phyloP scores from a whole-genome alignment of 306 rosid species.

The Begonia peltatifolia region DNA sequence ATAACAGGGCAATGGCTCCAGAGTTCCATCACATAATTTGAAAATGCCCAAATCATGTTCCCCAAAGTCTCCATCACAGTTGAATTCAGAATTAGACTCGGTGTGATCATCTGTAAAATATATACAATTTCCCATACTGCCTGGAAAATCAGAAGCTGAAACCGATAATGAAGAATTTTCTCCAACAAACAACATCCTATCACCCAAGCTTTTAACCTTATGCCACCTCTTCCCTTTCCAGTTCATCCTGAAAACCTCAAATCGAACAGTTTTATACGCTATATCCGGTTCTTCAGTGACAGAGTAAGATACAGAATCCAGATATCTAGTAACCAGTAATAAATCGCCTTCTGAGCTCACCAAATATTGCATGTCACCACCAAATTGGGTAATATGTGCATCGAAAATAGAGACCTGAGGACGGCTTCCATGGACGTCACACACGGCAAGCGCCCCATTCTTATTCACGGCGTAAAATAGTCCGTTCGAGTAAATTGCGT shows the following conservation, averaged over 20 bases:
- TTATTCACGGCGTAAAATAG: constrained; percentile 47
- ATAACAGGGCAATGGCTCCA: constrained; percentile 38
- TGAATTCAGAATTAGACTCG: constrained; percentile 34
- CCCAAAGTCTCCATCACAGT: constrained; percentile 28
- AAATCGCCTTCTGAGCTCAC: constrained; percentile 34
- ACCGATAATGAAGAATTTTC: constrained; percentile 42
- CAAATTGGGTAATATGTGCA: constrained; percentile 4
- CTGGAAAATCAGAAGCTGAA: constrained; percentile 32
- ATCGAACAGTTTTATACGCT: constrained; percentile 33
- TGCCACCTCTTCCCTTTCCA: constrained; percentile 29
- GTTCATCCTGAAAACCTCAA: constrained; percentile 40
- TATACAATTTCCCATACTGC: constrained; percentile 34
- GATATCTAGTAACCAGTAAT: constrained; percentile 28
- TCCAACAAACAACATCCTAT: constrained; percentile 40
- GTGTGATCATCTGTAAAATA: constrained; percentile 59
- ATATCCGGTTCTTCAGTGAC: constrained; percentile 1
- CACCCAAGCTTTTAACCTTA: constrained; percentile 31
- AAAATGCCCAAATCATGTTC: constrained; percentile 54
- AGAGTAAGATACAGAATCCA: constrained; percentile 22
- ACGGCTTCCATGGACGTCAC: constrained; percentile 19
- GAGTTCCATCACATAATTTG: constrained; percentile 21
- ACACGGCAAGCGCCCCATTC: constrained; percentile 30
- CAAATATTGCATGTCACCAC: constrained; percentile 37
- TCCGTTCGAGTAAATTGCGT: constrained; percentile 18
- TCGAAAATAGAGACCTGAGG: constrained; percentile 18